Percentiles rank a stretch among this genome's conserved stretches.
These are phyloP conservation scores for Teunomyces kruisii DNA, from an alignment of 805 yeast genomes.

Conservation along the genomic window DNA sequence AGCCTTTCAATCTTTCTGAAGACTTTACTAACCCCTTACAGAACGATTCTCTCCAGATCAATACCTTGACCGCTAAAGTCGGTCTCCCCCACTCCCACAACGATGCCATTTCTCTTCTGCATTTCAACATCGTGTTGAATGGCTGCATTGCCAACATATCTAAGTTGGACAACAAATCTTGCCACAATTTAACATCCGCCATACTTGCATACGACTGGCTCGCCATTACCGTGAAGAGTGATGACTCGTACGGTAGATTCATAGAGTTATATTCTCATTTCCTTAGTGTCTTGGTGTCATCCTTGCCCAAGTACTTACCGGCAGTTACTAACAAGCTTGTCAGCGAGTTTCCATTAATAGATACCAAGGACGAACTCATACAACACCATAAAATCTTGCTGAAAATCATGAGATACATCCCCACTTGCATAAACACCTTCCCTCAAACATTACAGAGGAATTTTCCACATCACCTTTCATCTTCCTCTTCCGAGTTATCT, in stretches of 20 bases:
- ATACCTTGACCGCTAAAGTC: conserved; percentile 60
- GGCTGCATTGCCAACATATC: conserved; percentile 64
- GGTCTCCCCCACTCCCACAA: conserved; percentile 49
- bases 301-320: conserved; percentile 86
- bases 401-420: conserved; percentile 69
- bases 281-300: conserved; percentile 73
- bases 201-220: conserved; percentile 70
- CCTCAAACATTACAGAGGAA: conserved; percentile 54
- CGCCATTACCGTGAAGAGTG: conserved; percentile 20
- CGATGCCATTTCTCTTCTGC: conserved; percentile 54
- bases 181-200: conserved; percentile 56
- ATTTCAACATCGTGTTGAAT: conserved; percentile 55
- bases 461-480: conserved; percentile 78
- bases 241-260: conserved; percentile 26
- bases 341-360: conserved; percentile 47
- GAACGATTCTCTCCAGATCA: conserved; percentile 54
- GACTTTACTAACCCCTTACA: conserved; percentile 11
- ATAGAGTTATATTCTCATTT: conserved; percentile 65
- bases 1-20: conserved; percentile 3
- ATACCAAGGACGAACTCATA: conserved; percentile 5
- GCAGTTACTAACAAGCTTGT: conserved; percentile 76
- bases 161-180: conserved; percentile 58
- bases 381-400: conserved; percentile 60
- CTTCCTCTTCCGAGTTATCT: conserved; percentile 50
- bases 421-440: conserved; percentile 72